phyloP scores from a whole-genome alignment of 768 basidiomycete genomes.

The Hygrocybe coccinea region DNA sequence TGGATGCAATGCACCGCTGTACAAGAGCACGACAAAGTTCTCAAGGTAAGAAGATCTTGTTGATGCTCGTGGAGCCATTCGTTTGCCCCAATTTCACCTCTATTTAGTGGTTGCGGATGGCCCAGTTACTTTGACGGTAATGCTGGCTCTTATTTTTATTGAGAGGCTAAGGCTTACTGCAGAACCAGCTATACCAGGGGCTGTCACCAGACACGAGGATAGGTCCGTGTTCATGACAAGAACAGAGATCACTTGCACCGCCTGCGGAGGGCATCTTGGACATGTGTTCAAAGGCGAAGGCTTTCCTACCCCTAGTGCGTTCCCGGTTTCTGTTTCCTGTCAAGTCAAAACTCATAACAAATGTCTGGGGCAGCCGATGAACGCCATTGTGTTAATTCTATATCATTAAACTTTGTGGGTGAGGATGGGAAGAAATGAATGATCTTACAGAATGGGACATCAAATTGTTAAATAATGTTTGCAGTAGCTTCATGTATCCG shows the following conservation, averaged over 20 bases:
- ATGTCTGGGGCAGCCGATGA: slow-evolving; percentile 54
- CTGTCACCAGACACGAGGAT: slow-evolving; percentile 77
- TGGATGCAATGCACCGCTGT: slow-evolving; percentile 77
- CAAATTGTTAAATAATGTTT: not conserved
- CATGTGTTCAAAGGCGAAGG: slow-evolving; percentile 96
- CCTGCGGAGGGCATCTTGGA: slow-evolving; percentile 90
- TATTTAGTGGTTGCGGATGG: slow-evolving; percentile 84
- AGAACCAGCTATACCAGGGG: slow-evolving; percentile 75
- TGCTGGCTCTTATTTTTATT: not conserved
- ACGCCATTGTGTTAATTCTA: slow-evolving; percentile 85
- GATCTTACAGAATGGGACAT: not conserved
- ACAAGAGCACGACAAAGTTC: slow-evolving; percentile 88
- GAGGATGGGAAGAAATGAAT: slow-evolving; percentile 29
- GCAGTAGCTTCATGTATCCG: not conserved
- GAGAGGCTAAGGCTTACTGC: not conserved
- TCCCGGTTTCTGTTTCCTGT: not conserved
- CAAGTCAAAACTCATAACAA: not conserved
- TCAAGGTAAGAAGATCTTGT: slow-evolving; percentile 35
- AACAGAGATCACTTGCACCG: slow-evolving; percentile 84
- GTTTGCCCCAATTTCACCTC: not conserved
- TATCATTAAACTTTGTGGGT: slow-evolving; percentile 73
- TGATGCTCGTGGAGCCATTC: not conserved
- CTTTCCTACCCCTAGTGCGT: slow-evolving; percentile 70
- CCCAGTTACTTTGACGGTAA: slow-evolving; percentile 35
- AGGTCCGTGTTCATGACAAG: slow-evolving; percentile 58